Evolutionary conservation across 208 protist genomes (phyloP).

Genomic region (Porcisia deanei): DNA sequence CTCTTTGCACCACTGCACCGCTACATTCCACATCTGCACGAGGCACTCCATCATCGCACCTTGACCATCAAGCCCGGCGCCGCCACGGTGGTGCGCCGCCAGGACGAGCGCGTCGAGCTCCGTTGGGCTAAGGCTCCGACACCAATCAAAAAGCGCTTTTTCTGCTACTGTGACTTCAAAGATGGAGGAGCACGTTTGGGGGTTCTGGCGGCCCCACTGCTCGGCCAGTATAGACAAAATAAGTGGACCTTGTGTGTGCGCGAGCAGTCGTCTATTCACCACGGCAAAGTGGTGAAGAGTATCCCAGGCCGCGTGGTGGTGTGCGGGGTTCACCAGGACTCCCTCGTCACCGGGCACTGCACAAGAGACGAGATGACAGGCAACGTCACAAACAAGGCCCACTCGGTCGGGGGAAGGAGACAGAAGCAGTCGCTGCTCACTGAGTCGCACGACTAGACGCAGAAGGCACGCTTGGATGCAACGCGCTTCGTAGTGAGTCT

Average conservation of each 20-base stretch:
- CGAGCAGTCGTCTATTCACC: constrained; percentile 6
- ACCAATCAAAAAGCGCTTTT: constrained; percentile 18
- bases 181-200: constrained; percentile 1
- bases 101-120: constrained; percentile 8
- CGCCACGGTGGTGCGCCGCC: constrained; percentile 8
- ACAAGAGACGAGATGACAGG: constrained; percentile 27
- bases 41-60: constrained; percentile 2
- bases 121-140: not conserved
- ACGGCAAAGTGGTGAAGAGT: constrained; percentile 9
- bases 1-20: constrained; percentile 25
- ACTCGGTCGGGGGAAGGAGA: constrained; percentile 8
- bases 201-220: constrained; percentile 9
- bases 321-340: constrained; percentile 20
- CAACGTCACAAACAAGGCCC: constrained; percentile 22
- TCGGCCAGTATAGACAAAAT: constrained; percentile 13
- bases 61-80: not conserved
- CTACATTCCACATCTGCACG: constrained; percentile 26
- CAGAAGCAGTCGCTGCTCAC: constrained; percentile 9
- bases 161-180: constrained; percentile 15
- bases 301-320: constrained; percentile 28
- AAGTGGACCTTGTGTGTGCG: constrained; percentile 28
- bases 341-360: constrained; percentile 23
- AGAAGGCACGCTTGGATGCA: constrained; percentile 27
- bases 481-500: constrained; percentile 31
- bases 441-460: constrained; percentile 21